These are phyloP conservation scores for Parathielavia appendiculata DNA, from an alignment of 495 filamentous ascomycete genomes.

Conservation along the genomic window DNA sequence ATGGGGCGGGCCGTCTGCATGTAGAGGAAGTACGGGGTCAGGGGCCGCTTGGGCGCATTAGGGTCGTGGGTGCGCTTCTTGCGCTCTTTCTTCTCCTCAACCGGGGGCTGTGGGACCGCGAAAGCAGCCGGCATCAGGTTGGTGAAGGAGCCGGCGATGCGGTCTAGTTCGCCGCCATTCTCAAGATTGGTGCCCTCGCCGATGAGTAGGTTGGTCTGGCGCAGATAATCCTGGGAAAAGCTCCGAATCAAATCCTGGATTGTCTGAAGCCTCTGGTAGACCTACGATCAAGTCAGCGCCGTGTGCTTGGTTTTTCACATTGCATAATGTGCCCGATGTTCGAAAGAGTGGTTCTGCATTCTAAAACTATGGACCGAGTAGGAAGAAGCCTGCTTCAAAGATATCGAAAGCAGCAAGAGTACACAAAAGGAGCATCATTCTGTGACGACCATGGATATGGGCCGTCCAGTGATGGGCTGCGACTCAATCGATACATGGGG, in stretches of 20 bases:
- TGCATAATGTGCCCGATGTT: not conserved
- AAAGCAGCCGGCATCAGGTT: slow-evolving; percentile 35
- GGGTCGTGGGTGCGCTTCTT: slow-evolving; percentile 87
- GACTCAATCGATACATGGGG: too few relatives aligned
- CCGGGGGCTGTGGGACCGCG: slow-evolving; percentile 36
- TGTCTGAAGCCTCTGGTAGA: slow-evolving; percentile 65
- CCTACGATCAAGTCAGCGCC: slow-evolving; percentile 46
- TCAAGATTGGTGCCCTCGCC: slow-evolving; percentile 52
- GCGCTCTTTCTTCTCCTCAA: slow-evolving; percentile 70
- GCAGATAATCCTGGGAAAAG: slow-evolving; percentile 71
- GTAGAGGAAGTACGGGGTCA: slow-evolving; percentile 93
- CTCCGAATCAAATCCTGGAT: slow-evolving; percentile 68
- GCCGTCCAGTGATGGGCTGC: not conserved
- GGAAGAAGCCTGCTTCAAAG: too few relatives aligned
- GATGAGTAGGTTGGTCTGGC: slow-evolving; percentile 74
- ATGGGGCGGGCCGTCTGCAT: slow-evolving; percentile 74
- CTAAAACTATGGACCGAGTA: too few relatives aligned
- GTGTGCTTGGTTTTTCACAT: slow-evolving; percentile 7
- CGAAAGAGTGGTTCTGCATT: too few relatives aligned
- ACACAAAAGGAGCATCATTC: too few relatives aligned
- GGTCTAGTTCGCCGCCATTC: slow-evolving; percentile 48
- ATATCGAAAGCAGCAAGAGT: too few relatives aligned
- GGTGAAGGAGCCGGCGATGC: slow-evolving; percentile 42
- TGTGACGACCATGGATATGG: not conserved
- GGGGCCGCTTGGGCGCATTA: slow-evolving; percentile 86